Base-by-base conservation (phyloP, 2,329 filamentous ascomycete species). In the Aaosphaeria pasadenensis region DNA sequence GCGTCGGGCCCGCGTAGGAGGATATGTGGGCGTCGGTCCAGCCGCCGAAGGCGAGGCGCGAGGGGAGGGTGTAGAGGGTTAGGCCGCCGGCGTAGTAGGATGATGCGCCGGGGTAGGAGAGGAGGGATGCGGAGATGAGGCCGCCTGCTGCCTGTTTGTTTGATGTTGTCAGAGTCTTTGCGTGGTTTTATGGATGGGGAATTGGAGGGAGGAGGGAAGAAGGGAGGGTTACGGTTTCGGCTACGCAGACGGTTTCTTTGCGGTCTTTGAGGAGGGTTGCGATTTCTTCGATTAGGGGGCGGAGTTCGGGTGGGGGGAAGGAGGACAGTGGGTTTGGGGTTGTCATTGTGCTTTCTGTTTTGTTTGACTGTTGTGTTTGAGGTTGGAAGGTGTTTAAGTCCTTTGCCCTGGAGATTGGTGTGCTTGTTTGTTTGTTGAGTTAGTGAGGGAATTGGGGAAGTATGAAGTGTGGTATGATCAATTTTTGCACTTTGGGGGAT, bases 71-170 rank as follows among this genome's bases (percentile, higher is more conserved):
- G 70, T 84, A 84, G 39, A 84, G 72, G 0, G 82, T 85, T 32
- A 85, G 67, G n/a, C 83, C 83, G 47, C 83, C 83, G 54, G 77
- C 76, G 72, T 83, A 86, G 62, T 82, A 75, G 11, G 66, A 64
- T 5, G 76, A 81, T 13, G 83, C 82, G 35, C 83, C 83, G 0
- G 83, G 79, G 11, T 73, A 76, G 46, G 80, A 77, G 49, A 86
- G 77, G 17, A 86, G 70, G 39, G 78, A 73, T 29, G 81, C 77
- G 42, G 79, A 83, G 49, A 85, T 79, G 30, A 87, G 74, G 11
- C 83, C 83, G 32, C 83, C 83, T 6, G 83, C 80, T 42, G 82
- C 83, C 77, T 81, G 48, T n/a, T n/a, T n/a, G n/a, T n/a, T n/a
- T n/a, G n/a, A n/a, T n/a, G n/a, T n/a, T n/a, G n/a, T n/a, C n/a